Conservation (phyloP, 148 eudicot species). For the Camellia sinensis region DNA sequence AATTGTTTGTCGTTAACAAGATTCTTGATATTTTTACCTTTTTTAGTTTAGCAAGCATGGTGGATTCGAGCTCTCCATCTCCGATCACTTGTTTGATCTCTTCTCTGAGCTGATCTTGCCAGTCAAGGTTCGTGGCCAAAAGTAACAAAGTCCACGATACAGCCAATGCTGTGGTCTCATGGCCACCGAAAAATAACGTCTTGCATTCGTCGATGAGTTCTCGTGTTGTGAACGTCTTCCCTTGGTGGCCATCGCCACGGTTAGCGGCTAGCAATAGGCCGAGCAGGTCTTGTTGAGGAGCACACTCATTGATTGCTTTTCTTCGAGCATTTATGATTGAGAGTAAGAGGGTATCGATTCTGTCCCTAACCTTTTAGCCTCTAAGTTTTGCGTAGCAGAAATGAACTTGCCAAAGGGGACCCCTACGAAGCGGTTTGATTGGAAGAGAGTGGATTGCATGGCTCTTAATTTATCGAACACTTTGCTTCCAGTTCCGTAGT, state of each 20-base stretch:
- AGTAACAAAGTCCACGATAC: slow-evolving; percentile 79
- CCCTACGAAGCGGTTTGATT: slow-evolving; percentile 69
- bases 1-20: too few relatives aligned
- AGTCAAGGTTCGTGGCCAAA: slow-evolving; percentile 57
- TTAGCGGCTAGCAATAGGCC: slow-evolving; percentile 58
- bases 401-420: slow-evolving; percentile 69
- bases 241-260: slow-evolving; percentile 24
- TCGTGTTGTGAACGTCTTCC: slow-evolving; percentile 42
- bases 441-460: slow-evolving; percentile 66
- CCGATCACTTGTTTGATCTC: slow-evolving; percentile 73
- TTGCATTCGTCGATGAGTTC: slow-evolving; percentile 89
- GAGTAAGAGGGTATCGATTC: slow-evolving; percentile 64
- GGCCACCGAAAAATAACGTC: slow-evolving; percentile 88
- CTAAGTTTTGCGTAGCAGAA: slow-evolving; percentile 41
- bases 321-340: slow-evolving; percentile 51
- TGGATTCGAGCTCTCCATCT: slow-evolving; percentile 53
- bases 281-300: slow-evolving; percentile 54
- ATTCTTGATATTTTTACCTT: slow-evolving; percentile 45
- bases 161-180: slow-evolving; percentile 77
- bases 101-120: slow-evolving; percentile 74
- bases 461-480: slow-evolving; percentile 58
- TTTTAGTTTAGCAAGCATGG: slow-evolving; percentile 63
- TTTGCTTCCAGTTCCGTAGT: slow-evolving; percentile 40
- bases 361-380: slow-evolving; percentile 58
- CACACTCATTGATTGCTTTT: slow-evolving; percentile 22